These are phyloP conservation scores for Linnemannia exigua DNA, from an alignment of 192 early-diverging fungal species.

Conservation along the genomic window DNA sequence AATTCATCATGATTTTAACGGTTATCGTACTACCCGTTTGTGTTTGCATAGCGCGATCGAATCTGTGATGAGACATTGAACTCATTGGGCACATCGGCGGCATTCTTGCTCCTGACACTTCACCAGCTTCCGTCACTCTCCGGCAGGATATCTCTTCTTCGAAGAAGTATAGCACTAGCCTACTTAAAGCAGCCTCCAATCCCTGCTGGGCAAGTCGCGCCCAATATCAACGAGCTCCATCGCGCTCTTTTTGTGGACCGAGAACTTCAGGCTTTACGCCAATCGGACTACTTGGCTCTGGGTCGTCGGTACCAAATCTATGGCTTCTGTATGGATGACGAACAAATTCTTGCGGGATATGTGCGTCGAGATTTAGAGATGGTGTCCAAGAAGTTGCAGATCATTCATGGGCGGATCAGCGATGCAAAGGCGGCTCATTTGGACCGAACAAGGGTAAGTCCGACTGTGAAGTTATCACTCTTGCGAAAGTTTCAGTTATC, in stretches of 20 bases:
- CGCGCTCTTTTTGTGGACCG: conserved; percentile 34
- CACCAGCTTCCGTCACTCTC: conserved; percentile 38
- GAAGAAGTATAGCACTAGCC: conserved; percentile 30
- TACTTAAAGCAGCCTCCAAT: conserved; percentile 28
- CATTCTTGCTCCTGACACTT: conserved; percentile 33
- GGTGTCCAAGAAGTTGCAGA: conserved; percentile 20
- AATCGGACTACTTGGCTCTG: conserved; percentile 31
- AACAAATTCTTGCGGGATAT: conserved; percentile 41
- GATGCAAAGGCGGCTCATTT: too few relatives aligned
- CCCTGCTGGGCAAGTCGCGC: conserved; percentile 4
- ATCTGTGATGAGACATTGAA: conserved; percentile 27
- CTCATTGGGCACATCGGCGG: conserved; percentile 32
- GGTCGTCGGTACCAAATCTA: conserved; percentile 35
- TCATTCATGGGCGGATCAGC: conserved; percentile 37
- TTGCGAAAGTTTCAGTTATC: too few relatives aligned
- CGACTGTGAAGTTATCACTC: not conserved
- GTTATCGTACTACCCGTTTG: not conserved
- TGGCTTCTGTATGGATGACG: conserved; percentile 49
- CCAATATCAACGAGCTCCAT: conserved; percentile 29
- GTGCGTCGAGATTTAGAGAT: conserved; percentile 23
- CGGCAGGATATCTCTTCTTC: conserved; percentile 16
- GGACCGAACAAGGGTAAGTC: not conserved
- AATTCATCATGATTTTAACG: not conserved
- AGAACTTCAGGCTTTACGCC: conserved; percentile 1
- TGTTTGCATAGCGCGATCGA: conserved; percentile 24